Base-by-base conservation (phyloP, 176 grass and related monocot species). In the Alloteropsis semialata region DNA sequence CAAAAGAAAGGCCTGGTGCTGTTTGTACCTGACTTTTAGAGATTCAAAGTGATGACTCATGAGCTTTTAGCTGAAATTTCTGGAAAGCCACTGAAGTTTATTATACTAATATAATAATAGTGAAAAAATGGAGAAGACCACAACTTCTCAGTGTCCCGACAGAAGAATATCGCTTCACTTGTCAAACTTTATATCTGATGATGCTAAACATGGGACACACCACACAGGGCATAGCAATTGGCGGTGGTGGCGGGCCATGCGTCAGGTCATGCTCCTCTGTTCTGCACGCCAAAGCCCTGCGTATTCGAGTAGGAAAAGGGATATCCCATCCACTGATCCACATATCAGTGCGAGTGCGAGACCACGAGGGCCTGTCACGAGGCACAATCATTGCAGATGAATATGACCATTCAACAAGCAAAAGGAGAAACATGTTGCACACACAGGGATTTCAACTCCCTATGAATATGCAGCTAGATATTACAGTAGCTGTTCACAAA, bases 401-500 rank as follows among this genome's bases (percentile, higher is more conserved):
- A 69, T 12, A 41, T n/a, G 16, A 67, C 39, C 60, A 67, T 37
- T 65, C 71, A 30, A 29, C 21, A 41, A 54, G n/a, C 56, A 13
- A 14, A 29, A 30, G 15, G 2, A 33, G 13, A 29, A 3, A 22
- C 18, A 22, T 21, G 57, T 42, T 53, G 10, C 72, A 18, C 6
- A 42, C 25, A 28, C 15, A 65, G 2, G 49, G 11, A 46, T 71
- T 59, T 34, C 28, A 76, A 17, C 72, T 65, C 46, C 3, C 18
- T 42, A 56, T 2, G 18, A 55, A 56, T 41, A 41, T 0, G 33
- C 12, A 55, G 6, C 50, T 28, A 30, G 6, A 12, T 0, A 54
- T 80, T 64, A 64, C 77, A 66, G 13, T 80, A 68, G 21, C 19
- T 54, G 45, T 28, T 67, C 32, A 80, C 78, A 69, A 16, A 63